Conservation (phyloP, 75 land plant genomes). For the Cupressus sempervirens region DNA sequence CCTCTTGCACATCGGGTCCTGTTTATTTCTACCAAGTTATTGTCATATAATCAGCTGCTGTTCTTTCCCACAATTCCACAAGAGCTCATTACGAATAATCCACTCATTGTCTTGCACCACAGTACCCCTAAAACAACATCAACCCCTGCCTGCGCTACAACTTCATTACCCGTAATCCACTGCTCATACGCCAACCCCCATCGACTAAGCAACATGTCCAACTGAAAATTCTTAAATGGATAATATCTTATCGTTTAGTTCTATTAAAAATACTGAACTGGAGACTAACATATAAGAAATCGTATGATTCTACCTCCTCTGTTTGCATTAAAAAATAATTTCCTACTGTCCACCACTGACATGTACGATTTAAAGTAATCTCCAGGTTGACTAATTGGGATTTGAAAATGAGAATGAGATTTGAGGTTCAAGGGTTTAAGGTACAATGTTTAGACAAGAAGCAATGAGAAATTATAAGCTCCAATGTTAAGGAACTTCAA, state of each 20-base stretch:
- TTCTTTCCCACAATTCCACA: not conserved
- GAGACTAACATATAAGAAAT: too few relatives aligned
- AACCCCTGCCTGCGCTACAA: not conserved
- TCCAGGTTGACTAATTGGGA: not conserved
- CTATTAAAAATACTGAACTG: too few relatives aligned
- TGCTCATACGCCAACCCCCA: not conserved
- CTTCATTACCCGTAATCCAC: not conserved
- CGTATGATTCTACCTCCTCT: not conserved
- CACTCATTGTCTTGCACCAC: not conserved
- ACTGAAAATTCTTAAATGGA: not conserved
- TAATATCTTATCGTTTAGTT: too few relatives aligned
- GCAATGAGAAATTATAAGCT: not conserved
- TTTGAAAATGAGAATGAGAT: not conserved
- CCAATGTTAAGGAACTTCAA: not conserved
- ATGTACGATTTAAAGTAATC: not conserved
- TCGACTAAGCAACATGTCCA: not conserved
- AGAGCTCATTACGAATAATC: not conserved
- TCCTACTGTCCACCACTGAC: not conserved
- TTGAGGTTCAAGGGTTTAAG: not conserved
- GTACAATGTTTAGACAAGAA: not conserved
- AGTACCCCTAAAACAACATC: not conserved
- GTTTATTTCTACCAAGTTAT: not conserved
- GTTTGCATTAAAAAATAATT: too few relatives aligned
- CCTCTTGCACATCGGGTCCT: not conserved
- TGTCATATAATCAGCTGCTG: not conserved